Evolutionary conservation across 2,329 filamentous ascomycete species (phyloP).

Genomic region (Chrysoporthe puriensis): DNA sequence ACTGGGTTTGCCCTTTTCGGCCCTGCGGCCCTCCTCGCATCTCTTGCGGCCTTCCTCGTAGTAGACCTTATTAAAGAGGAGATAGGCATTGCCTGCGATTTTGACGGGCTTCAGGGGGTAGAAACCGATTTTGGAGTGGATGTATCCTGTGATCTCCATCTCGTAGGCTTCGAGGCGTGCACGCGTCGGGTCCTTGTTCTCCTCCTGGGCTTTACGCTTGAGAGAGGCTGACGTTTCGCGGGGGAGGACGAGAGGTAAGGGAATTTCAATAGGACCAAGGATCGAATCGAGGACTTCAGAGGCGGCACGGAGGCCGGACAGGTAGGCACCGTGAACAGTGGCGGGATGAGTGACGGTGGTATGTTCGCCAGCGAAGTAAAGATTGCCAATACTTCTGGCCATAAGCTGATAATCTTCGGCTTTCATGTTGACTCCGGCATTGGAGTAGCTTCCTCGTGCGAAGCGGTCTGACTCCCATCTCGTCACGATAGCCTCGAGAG

Average conservation of each 20-base stretch:
- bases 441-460: constrained; percentile 94
- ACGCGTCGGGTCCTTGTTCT: constrained; percentile 52
- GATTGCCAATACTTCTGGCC: constrained; percentile 80
- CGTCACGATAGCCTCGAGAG: constrained; percentile 85
- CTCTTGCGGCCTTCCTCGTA: constrained; percentile 64
- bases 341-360: constrained; percentile 95
- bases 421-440: constrained; percentile 79
- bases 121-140: constrained; percentile 67
- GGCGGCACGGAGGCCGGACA: constrained; percentile 88
- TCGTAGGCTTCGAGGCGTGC: constrained; percentile 62
- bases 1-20: constrained; percentile 65
- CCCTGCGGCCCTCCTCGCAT: constrained; percentile 68
- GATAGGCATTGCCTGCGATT: constrained; percentile 80
- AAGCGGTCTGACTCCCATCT: constrained; percentile 91
- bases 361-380: constrained; percentile 95
- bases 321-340: constrained; percentile 94
- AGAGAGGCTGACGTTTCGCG: constrained; percentile 54
- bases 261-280: constrained; percentile 79
- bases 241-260: constrained; percentile 72
- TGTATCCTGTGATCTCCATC: constrained; percentile 54
- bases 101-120: constrained; percentile 74
- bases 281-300: constrained; percentile 82
- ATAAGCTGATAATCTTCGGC: constrained; percentile 91
- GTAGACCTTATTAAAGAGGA: constrained; percentile 82
- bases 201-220: constrained; percentile 58